Conservation (phyloP, 768 basidiomycete genomes). For the Pulveroboletus sp. region DNA sequence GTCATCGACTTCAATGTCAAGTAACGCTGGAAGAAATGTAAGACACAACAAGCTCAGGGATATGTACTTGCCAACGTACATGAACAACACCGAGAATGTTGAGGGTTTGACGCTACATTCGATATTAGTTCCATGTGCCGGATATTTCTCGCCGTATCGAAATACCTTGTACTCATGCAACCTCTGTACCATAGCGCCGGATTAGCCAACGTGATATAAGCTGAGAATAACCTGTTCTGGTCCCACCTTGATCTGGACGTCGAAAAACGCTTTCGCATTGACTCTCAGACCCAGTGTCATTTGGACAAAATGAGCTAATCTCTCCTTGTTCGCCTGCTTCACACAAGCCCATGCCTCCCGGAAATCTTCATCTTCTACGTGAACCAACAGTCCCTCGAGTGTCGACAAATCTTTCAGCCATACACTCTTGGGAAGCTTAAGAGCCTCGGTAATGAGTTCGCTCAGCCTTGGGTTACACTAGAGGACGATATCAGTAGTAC, state of each 20-base stretch:
- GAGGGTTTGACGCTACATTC: constrained; percentile 75
- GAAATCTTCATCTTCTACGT: constrained; percentile 71
- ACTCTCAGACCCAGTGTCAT: constrained; percentile 63
- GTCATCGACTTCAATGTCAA: constrained; percentile 74
- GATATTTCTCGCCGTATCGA: not conserved
- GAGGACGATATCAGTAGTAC: not conserved
- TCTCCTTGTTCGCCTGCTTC: constrained; percentile 88
- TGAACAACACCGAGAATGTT: constrained; percentile 91
- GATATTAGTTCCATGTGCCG: not conserved
- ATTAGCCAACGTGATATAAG: not conserved
- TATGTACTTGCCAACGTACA: constrained; percentile 38
- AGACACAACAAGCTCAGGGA: not conserved
- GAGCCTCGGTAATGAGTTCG: constrained; percentile 75
- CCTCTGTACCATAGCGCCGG: constrained; percentile 43
- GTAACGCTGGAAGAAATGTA: constrained; percentile 56
- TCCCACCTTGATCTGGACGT: constrained; percentile 81
- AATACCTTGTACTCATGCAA: constrained; percentile 88
- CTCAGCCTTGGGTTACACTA: constrained; percentile 89
- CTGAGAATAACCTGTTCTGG: not conserved
- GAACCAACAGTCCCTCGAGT: constrained; percentile 72
- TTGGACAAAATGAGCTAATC: constrained; percentile 74
- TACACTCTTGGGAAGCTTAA: constrained; percentile 64
- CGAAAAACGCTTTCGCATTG: constrained; percentile 77
- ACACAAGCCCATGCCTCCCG: constrained; percentile 75
- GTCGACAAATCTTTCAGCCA: constrained; percentile 85